Base-by-base conservation (phyloP, 2,329 filamentous ascomycete species). In the Colletotrichum sp. region DNA sequence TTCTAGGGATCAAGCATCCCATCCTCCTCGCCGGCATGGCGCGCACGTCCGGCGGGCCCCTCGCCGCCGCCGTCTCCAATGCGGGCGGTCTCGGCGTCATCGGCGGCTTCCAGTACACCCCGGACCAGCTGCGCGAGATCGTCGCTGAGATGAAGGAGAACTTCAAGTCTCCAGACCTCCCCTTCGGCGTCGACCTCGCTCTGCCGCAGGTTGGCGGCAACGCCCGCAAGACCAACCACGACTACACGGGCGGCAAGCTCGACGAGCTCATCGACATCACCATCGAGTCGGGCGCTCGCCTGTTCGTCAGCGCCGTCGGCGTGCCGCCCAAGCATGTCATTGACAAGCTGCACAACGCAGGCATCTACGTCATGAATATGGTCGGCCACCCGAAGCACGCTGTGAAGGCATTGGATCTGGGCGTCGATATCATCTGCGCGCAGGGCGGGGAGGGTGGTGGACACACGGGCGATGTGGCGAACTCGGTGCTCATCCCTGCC, bases 21-120 rank as follows among this genome's bases (percentile, higher is more conserved):
- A 93, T 99, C 84, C 88, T 98, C 79, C 94, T 98, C 24, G 96
- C 96, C 39, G 96, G 96, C 81, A 99, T 99, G 96, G 96, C 96
- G 3, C 92, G 94, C 77, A 95, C 95, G 12, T 96, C 95, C 0
- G 93, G 94, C 75, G 95, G 94, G 0, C 90, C 89, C 21, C 92
- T 98, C 63, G 95, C 95, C 9, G 95, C 95, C 4, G 95, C 95
- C 7, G 95, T 98, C 48, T 97, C 94, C 82, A 98, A 98, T 83
- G 95, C 95, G 2, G 96, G 96, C 77, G 96, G 95, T 0, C 92
- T 98, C 1, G 94, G 94, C 68, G 94, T 95, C 79, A 93, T 95
- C 73, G 91, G 94, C 36, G 92, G 92, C 48, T 92, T 90, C 86
- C 93, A 90, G 86, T 97, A 92, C 88, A 96, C 91, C 78, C 94